Percentiles rank a stretch among this genome's conserved stretches.
Evolutionary conservation across 2,329 filamentous ascomycete species (phyloP).

Genomic region (Pseudocercospora eumusae): DNA sequence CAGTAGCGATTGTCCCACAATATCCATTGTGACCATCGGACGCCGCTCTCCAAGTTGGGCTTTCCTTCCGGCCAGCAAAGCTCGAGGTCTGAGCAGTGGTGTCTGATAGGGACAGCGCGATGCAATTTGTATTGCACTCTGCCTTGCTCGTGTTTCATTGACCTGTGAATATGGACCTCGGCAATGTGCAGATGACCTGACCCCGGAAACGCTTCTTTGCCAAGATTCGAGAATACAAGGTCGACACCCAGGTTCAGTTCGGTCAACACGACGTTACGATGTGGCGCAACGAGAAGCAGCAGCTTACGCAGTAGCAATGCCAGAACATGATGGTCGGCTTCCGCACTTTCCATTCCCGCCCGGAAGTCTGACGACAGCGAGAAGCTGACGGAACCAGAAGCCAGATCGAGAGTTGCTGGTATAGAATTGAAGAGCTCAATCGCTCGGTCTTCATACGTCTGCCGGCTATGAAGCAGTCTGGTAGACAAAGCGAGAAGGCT

Average conservation of each 20-base stretch:
- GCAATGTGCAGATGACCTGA: not conserved
- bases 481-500: conserved; percentile 63
- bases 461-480: conserved; percentile 38
- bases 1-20: conserved; percentile 61
- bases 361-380: not conserved
- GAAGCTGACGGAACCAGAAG: conserved; percentile 36
- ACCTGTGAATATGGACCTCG: conserved; percentile 2
- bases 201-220: not conserved
- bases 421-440: conserved; percentile 56
- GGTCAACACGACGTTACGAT: conserved; percentile 46
- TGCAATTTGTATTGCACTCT: not conserved
- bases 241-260: conserved; percentile 46
- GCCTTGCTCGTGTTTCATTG: conserved; percentile 12
- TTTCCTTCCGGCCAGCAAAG: not conserved
- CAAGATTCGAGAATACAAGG: conserved; percentile 44
- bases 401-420: conserved; percentile 48
- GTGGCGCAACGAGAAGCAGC: conserved; percentile 53
- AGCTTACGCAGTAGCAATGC: conserved; percentile 52
- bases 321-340: conserved; percentile 33
- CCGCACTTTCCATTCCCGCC: not conserved
- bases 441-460: conserved; percentile 49
- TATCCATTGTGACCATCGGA: conserved; percentile 37
- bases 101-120: not conserved
- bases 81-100: not conserved
- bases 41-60: not conserved